Evolutionary conservation across 306 rosid species (phyloP), one percentile per base, ranked within the genome.

Genomic region (Arachis stenosperma): DNA sequence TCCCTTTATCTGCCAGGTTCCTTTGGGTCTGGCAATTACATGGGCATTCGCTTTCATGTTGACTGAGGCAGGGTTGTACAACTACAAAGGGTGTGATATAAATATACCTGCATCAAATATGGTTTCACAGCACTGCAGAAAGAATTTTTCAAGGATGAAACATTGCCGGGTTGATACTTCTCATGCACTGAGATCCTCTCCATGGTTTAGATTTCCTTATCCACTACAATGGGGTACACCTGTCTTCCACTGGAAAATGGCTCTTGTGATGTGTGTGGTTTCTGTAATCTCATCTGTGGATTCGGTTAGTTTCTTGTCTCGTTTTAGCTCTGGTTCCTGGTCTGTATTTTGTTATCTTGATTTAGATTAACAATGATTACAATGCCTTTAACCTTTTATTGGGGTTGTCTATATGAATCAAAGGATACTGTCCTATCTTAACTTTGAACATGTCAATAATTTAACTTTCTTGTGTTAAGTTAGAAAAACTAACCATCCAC

Each of bases 211-310:
- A 78, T 95, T 95, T 84, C 99, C 99, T 40, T 95, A 91, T 79
- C 99, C 99, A 3, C 78, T 95, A 65, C 99, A 95, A 81, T 95
- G 99, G 98, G 99, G 99, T 65, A 86, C 96, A 61, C 99, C 99
- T 40, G 96, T 95, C 81, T 95, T 95, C 85, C 85, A 85, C 80
- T 95, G 99, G 99, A 91, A 91, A 86, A 84, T 88, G 97, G 92
- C 97, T 73, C 77, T 95, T 77, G 86, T 95, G 58, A 95, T 91
- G 99, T 95, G 97, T 82, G 96, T 86, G 78, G 98, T 90, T 71
- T 91, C 99, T 33, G 22, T 95, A 67, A 90, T 95, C 68, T 81
- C 99, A 71, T 88, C 99, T 11, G 99, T 91, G 67, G 99, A 95
- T 82, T 95, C 98, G 88, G 99, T 95, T 80, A 88, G 99, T 86